phyloP scores from a whole-genome alignment of 2,329 filamentous ascomycete genomes.

The Elsinoe batatas region DNA sequence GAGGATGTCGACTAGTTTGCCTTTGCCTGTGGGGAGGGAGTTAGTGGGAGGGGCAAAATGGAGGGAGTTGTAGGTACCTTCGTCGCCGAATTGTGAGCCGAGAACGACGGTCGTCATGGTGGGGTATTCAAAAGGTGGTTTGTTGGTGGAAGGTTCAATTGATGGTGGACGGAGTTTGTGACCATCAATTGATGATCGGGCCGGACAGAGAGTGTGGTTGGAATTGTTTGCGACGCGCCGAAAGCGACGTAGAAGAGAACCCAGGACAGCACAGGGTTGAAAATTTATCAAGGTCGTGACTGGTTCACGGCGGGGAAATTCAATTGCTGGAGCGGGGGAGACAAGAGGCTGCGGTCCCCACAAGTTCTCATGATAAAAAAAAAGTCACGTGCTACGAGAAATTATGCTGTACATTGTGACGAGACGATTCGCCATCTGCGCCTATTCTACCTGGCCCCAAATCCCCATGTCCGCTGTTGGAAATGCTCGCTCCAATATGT shows the following conservation, averaged over 20 bases:
- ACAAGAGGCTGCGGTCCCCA: neutral
- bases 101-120: conserved; percentile 46
- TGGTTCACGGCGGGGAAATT: conserved; percentile 6
- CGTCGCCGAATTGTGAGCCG: conserved; percentile 52
- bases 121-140: neutral
- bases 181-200: conserved; percentile 3
- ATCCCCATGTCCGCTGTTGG: neutral
- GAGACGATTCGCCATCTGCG: neutral
- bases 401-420: neutral
- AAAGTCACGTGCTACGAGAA: neutral
- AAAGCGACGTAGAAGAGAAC: neutral
- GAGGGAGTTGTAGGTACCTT: conserved; percentile 28
- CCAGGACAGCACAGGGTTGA: neutral
- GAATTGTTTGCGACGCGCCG: neutral
- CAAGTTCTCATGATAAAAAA: no score
- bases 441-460: neutral
- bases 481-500: neutral
- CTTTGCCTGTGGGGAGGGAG: conserved; percentile 31
- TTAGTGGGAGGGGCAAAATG: conserved; percentile 14
- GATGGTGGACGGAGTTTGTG: neutral
- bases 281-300: conserved; percentile 7
- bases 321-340: neutral
- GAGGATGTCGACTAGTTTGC: conserved; percentile 46
- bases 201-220: neutral
- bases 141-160: conserved; percentile 10